A percentile compares a stretch with the other conserved stretches of the same genome.
Conservation (phyloP, 768 basidiomycete species). For the Coprinopsis marcescibilis region DNA sequence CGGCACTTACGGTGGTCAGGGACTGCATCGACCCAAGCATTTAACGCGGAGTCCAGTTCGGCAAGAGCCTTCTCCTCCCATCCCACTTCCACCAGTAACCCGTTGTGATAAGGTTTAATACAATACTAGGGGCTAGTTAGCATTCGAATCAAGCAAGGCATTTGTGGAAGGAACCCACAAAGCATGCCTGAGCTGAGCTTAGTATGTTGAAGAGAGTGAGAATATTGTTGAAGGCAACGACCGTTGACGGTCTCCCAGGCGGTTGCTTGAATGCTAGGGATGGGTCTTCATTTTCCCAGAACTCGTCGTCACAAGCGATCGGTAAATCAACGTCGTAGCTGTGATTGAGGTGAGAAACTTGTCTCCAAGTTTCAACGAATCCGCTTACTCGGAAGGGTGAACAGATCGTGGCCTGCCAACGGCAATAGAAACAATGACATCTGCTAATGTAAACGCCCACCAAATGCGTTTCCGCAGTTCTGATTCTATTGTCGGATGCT, state of each 20-base stretch:
- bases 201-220: slow-evolving; percentile 57
- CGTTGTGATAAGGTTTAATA: no score
- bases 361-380: not conserved
- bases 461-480: slow-evolving; percentile 66
- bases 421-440: slow-evolving; percentile 37
- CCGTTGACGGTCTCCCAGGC: slow-evolving; percentile 45
- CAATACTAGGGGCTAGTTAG: no score
- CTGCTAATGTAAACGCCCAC: slow-evolving; percentile 42
- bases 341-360: not conserved
- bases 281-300: slow-evolving; percentile 50
- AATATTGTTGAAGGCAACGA: slow-evolving; percentile 47
- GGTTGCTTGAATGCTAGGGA: slow-evolving; percentile 58
- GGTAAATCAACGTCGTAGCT: slow-evolving; percentile 69
- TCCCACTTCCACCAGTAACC: no score
- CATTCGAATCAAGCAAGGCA: slow-evolving; percentile 24
- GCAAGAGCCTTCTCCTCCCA: slow-evolving; percentile 52
- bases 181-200: slow-evolving; percentile 52
- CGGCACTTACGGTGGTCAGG: slow-evolving; percentile 46
- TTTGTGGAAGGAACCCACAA: slow-evolving; percentile 37
- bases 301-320: no score
- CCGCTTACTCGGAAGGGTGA: slow-evolving; percentile 61
- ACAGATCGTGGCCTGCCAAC: slow-evolving; percentile 64
- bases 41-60: slow-evolving; percentile 55
- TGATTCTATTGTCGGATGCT: slow-evolving; percentile 39
- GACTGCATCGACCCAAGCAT: slow-evolving; percentile 55